phyloP scores from a whole-genome alignment of 2,329 filamentous ascomycete species.

The Pseudogymnoascus sp. region DNA sequence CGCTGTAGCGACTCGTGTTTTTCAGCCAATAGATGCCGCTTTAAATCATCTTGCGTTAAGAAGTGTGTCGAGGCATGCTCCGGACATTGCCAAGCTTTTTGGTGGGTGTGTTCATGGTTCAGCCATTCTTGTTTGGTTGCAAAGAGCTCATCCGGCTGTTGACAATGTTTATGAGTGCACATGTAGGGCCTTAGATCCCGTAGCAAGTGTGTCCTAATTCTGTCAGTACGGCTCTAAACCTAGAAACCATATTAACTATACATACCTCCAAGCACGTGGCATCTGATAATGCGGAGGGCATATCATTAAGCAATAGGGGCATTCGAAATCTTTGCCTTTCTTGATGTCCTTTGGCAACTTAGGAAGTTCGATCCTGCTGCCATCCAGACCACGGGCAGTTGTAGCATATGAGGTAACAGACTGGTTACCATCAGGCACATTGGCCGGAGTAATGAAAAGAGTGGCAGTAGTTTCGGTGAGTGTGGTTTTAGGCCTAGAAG shows the following conservation, averaged over 20 bases:
- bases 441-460: background rate
- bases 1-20: background rate
- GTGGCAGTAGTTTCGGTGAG: background rate
- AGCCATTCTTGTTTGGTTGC: conserved; percentile 2
- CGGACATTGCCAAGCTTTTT: background rate
- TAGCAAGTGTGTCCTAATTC: background rate
- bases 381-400: background rate
- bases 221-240: background rate
- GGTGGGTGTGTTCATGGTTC: background rate
- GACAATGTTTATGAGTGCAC: background rate
- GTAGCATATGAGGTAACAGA: conserved; percentile 1
- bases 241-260: background rate
- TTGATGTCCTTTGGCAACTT: background rate
- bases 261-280: conserved; percentile 2
- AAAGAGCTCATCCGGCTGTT: background rate
- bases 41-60: background rate
- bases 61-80: background rate
- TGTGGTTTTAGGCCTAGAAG: background rate
- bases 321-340: conserved; percentile 11
- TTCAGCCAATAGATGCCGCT: background rate
- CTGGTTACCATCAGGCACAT: background rate
- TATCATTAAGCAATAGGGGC: conserved; percentile 11
- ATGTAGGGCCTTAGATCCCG: background rate
- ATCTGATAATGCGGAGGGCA: background rate
- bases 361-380: background rate